These are phyloP conservation scores for Rhodotorula toruloides DNA, from an alignment of 768 basidiomycete species.

Conservation along the genomic window DNA sequence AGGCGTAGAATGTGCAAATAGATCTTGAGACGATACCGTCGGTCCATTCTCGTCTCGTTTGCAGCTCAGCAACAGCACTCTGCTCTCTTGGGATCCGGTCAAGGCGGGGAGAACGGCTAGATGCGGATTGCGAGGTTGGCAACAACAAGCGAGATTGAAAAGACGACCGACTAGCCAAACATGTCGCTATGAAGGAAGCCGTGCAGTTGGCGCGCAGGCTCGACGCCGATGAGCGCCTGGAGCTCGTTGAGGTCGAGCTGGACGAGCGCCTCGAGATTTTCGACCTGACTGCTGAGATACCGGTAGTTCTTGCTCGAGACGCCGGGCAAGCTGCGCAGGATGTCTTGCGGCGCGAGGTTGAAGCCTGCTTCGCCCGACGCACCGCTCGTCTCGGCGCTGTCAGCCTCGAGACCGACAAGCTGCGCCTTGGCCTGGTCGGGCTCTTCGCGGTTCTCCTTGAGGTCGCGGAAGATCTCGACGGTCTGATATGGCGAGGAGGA, in stretches of 20 bases:
- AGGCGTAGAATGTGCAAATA: too few relatives aligned
- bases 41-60: too few relatives aligned
- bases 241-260: constrained; percentile 59
- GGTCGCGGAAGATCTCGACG: constrained; percentile 83
- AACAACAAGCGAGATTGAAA: background rate
- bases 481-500: constrained; percentile 91
- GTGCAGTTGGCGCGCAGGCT: constrained; percentile 72
- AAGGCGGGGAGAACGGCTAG: too few relatives aligned
- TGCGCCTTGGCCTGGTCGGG: constrained; percentile 74
- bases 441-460: constrained; percentile 72
- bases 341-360: constrained; percentile 64
- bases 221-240: constrained; percentile 69
- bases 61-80: too few relatives aligned
- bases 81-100: too few relatives aligned
- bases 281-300: constrained; percentile 75
- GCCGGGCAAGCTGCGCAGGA: constrained; percentile 75
- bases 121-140: too few relatives aligned
- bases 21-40: too few relatives aligned
- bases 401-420: constrained; percentile 72
- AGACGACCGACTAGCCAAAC: background rate
- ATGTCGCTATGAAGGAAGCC: constrained; percentile 63
- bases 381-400: constrained; percentile 50
- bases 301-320: constrained; percentile 76
- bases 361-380: constrained; percentile 64
- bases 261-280: constrained; percentile 69